Conservation (phyloP, 176 grass and related monocot genomes). For the Zizania latifolia region DNA sequence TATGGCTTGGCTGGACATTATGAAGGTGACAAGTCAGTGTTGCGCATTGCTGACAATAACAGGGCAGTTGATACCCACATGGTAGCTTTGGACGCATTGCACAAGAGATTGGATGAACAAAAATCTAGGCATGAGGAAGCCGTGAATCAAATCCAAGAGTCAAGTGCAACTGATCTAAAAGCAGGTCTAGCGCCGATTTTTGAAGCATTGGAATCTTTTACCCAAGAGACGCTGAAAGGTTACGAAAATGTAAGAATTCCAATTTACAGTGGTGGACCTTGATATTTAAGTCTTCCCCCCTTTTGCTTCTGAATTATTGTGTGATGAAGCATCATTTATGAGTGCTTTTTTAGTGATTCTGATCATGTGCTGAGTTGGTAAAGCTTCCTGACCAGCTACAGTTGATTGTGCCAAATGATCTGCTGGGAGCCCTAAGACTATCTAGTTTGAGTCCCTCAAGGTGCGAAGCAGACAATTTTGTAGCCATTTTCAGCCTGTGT, state of each 20-base stretch:
- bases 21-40: constrained; percentile 13
- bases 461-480: constrained; percentile 35
- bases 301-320: neutral
- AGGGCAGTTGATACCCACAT: constrained; percentile 41
- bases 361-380: neutral
- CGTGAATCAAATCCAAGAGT: constrained; percentile 53
- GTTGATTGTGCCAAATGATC: constrained; percentile 10
- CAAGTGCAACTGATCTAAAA: constrained; percentile 56
- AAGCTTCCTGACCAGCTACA: neutral
- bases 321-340: neutral
- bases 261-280: neutral
- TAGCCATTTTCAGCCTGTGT: constrained; percentile 39
- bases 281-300: neutral
- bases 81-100: constrained; percentile 57
- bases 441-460: constrained; percentile 11
- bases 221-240: constrained; percentile 47
- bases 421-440: constrained; percentile 1
- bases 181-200: constrained; percentile 66
- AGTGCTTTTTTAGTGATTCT: constrained; percentile 20
- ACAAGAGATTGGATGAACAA: constrained; percentile 63
- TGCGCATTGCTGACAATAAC: constrained; percentile 7
- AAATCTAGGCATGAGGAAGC: constrained; percentile 58
- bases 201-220: constrained; percentile 66
- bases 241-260: constrained; percentile 68
- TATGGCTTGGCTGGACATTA: constrained; percentile 32